phyloP scores from a whole-genome alignment of 108 stramenopile species.

The Schizochytrium sp. region DNA sequence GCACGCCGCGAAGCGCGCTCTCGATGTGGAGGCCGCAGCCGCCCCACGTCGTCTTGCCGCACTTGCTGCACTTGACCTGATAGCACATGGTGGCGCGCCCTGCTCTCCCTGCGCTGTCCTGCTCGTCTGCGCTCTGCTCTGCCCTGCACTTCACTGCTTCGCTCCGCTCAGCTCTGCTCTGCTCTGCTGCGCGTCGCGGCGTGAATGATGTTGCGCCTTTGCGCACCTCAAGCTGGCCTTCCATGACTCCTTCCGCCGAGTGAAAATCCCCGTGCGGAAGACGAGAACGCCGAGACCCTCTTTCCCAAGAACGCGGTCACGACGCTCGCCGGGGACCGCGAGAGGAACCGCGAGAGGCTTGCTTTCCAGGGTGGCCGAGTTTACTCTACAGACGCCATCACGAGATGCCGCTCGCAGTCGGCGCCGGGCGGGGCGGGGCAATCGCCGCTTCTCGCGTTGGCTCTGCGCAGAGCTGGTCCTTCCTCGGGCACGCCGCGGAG shows the following conservation, averaged over 20 bases:
- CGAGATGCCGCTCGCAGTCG: no score
- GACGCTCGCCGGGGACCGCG: no score
- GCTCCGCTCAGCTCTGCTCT: background rate
- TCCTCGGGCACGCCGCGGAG: background rate
- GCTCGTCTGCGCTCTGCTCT: no score
- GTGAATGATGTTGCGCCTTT: background rate
- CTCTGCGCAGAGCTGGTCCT: background rate
- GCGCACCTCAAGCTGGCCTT: background rate
- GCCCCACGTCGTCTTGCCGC: conserved; percentile 4
- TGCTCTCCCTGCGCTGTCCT: no score
- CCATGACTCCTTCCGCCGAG: background rate
- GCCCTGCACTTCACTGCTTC: no score
- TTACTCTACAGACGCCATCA: no score
- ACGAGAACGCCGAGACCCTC: no score
- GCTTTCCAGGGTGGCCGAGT: no score
- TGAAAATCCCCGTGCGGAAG: background rate
- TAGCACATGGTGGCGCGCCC: background rate
- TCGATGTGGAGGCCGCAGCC: conserved; percentile 2
- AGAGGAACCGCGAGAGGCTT: no score
- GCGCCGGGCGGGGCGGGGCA: no score
- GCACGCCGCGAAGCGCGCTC: background rate
- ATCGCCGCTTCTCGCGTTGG: background rate
- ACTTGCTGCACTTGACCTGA: background rate
- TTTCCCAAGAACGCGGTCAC: no score
- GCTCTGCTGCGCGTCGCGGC: background rate